These are phyloP conservation scores for Lentinula lateritia DNA, from an alignment of 768 basidiomycete species.

Conservation along the genomic window DNA sequence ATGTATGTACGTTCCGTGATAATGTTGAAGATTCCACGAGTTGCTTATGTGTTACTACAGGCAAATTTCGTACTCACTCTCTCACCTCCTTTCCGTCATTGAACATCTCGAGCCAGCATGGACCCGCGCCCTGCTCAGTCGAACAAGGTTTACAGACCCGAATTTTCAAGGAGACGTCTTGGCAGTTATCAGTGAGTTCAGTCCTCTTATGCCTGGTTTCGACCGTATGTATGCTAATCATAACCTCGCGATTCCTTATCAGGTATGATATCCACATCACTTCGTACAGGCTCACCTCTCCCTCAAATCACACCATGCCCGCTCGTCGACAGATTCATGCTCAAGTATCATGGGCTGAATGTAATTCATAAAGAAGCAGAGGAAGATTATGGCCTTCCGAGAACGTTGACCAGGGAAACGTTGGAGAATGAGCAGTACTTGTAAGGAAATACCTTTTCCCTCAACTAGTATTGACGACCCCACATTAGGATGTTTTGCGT, in stretches of 20 bases:
- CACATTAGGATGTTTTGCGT: constrained; percentile 58
- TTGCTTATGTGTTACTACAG: constrained; percentile 26
- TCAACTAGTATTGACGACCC: background rate
- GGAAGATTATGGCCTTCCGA: constrained; percentile 70
- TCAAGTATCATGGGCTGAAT: constrained; percentile 51
- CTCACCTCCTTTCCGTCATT: constrained; percentile 69
- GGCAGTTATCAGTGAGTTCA: constrained; percentile 64
- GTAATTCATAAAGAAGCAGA: constrained; percentile 68
- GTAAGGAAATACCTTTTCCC: constrained; percentile 33
- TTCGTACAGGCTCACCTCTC: constrained; percentile 68
- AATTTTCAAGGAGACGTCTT: constrained; percentile 83
- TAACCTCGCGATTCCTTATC: background rate
- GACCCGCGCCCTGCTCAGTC: constrained; percentile 67
- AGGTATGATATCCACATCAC: constrained; percentile 75
- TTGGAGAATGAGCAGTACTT: constrained; percentile 75
- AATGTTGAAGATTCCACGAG: background rate
- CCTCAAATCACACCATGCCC: constrained; percentile 87
- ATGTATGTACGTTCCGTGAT: constrained; percentile 35
- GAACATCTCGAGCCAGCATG: constrained; percentile 72
- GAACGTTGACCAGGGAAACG: constrained; percentile 65
- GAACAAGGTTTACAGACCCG: constrained; percentile 71
- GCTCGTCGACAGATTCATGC: constrained; percentile 42
- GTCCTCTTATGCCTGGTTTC: background rate
- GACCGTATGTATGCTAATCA: background rate
- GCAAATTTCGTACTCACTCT: constrained; percentile 62